Evolutionary conservation across 305 asterid species (phyloP).

Genomic region (Nicotiana rustica): DNA sequence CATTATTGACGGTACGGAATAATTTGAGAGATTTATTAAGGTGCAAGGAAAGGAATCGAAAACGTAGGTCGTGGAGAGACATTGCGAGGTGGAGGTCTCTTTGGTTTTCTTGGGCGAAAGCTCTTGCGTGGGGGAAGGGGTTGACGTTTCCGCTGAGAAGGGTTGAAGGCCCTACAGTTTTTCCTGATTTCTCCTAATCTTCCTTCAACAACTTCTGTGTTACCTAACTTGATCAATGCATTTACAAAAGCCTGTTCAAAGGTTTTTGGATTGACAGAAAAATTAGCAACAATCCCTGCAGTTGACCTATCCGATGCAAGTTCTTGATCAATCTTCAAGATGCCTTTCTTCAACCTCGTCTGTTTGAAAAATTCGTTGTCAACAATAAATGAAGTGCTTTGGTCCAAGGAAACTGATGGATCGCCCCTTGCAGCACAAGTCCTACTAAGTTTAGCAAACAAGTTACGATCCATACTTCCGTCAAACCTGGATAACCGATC

Average conservation of each 20-base stretch:
- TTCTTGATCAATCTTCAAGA: slow-evolving; percentile 62
- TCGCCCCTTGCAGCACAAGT: slow-evolving; percentile 32
- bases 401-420: slow-evolving; percentile 64
- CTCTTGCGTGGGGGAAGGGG: no score
- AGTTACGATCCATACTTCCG: slow-evolving; percentile 57
- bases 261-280: slow-evolving; percentile 40
- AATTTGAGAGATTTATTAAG: no score
- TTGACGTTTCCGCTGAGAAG: no score
- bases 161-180: no score
- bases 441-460: slow-evolving; percentile 48
- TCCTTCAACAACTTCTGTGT: slow-evolving; percentile 55
- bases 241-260: slow-evolving; percentile 50
- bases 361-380: slow-evolving; percentile 70
- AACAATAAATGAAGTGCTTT: slow-evolving; percentile 57
- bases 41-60: no score
- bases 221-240: slow-evolving; percentile 65
- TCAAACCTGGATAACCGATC: slow-evolving; percentile 61
- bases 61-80: no score
- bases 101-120: no score
- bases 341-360: slow-evolving; percentile 53
- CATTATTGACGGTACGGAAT: no score
- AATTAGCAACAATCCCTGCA: slow-evolving; percentile 43
- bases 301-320: slow-evolving; percentile 53
- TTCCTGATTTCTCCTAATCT: slow-evolving; percentile 50
- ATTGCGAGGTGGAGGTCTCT: no score